A percentile compares a stretch with the other conserved stretches of the same genome.
These are phyloP conservation scores for Pestalotiopsis sp. DNA, from an alignment of 2,329 filamentous ascomycete species.

Conservation along the genomic window DNA sequence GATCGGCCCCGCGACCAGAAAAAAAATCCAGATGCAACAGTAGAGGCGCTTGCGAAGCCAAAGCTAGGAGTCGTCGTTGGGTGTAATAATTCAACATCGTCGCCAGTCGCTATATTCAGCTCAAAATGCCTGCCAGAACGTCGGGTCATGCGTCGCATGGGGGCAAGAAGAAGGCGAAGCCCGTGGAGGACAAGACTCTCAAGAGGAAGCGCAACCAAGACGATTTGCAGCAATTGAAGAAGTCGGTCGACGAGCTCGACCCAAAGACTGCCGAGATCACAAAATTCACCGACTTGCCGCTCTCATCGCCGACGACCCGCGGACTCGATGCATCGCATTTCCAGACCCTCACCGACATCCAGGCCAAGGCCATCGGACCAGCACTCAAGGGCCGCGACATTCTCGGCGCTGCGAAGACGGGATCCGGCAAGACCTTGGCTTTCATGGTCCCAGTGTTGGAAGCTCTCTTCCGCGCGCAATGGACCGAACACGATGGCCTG, in stretches of 20 bases:
- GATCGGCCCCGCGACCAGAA: background rate
- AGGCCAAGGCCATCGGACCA: slow-evolving; percentile 83
- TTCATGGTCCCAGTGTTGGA: slow-evolving; percentile 92
- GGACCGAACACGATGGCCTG: slow-evolving; percentile 88
- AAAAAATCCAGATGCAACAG: background rate
- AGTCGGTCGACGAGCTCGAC: slow-evolving; percentile 49
- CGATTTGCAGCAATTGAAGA: slow-evolving; percentile 40
- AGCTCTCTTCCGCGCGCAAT: slow-evolving; percentile 85
- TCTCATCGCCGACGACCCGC: slow-evolving; percentile 76
- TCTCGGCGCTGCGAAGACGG: slow-evolving; percentile 92
- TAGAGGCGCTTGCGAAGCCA: background rate
- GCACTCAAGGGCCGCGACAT: slow-evolving; percentile 87
- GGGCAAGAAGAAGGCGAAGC: slow-evolving; percentile 26
- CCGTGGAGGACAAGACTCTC: slow-evolving; percentile 32
- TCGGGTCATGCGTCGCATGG: background rate
- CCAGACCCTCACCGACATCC: slow-evolving; percentile 87
- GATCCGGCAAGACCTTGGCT: slow-evolving; percentile 91
- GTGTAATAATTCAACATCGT: background rate
- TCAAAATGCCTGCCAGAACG: slow-evolving; percentile 9
- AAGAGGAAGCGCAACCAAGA: slow-evolving; percentile 45
- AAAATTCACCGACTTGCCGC: slow-evolving; percentile 80
- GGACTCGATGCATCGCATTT: slow-evolving; percentile 89
- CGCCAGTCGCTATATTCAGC: background rate
- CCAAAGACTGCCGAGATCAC: slow-evolving; percentile 59
- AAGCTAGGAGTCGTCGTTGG: background rate